Base-by-base conservation (phyloP, 75 land plant species). In the Selaginella moellendorffii region DNA sequence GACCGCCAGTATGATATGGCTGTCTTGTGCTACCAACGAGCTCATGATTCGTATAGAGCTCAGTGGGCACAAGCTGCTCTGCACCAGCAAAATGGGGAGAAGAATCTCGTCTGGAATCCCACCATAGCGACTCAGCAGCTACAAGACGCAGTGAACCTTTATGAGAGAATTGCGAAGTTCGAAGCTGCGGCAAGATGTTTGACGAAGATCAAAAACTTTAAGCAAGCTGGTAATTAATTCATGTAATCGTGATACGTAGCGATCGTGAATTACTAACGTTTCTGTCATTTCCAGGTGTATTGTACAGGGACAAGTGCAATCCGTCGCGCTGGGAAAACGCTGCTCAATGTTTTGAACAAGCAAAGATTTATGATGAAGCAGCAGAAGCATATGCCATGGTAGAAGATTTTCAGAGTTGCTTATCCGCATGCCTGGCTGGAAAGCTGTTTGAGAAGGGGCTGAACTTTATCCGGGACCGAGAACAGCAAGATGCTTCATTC, bases 11-110 rank as follows among this genome's bases (percentile, higher is more conserved):
- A 64, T 85, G 85, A 75, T 29, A 67, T 74, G 80, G 88, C 82
- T 1, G 68, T 77, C 1, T 29, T 82, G 70, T 86, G 86, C 72
- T 86, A 80, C 64, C 85, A 83, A 62, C 71, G 76, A 59, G 86
- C 89, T 26, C 71, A 76, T 14, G 89, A 86, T 53, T 2, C 1
- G 1, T 71, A 61, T 25, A 52, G 69, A 64, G 74, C 72, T 18
- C 69, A 72, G 42, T 54, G 56, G 71, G 74, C 86, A 12, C 74
- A 69, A 53, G 89, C 89, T 63, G 67, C 77, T 54, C 64, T 72
- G 19, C 75, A 78, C 30, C 66, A 53, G 28, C 77, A 73, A n/a
- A 26, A 28, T 67, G 81, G 74, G 52, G 73, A 76, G 2, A 65
- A 28, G 17, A 31, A 65, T 27, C 67, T 67, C 30, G 51, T 1